Conservation (phyloP, 2,329 filamentous ascomycete genomes). For the Metarhizium humberi region DNA sequence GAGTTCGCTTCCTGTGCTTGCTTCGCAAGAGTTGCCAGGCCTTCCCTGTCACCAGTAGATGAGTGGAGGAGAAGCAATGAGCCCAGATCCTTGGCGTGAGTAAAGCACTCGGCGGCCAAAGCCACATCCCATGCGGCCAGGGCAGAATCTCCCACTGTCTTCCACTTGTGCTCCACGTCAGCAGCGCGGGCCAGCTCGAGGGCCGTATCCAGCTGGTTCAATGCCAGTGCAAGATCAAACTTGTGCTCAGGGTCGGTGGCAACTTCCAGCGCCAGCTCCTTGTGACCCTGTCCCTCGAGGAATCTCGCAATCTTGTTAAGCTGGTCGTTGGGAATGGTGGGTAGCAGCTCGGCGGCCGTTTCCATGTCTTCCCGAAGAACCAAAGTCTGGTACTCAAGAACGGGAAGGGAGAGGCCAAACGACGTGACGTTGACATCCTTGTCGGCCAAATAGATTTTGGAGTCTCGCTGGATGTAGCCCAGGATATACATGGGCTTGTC, state of each 20-base stretch:
- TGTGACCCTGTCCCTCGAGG: slow-evolving; percentile 93
- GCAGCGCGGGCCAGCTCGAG: slow-evolving; percentile 74
- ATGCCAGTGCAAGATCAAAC: slow-evolving; percentile 78
- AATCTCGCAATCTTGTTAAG: slow-evolving; percentile 98
- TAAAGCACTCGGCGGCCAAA: slow-evolving; percentile 88
- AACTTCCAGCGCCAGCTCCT: slow-evolving; percentile 88
- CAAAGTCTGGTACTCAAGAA: slow-evolving; percentile 94
- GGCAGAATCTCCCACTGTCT: slow-evolving; percentile 88
- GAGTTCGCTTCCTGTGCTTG: slow-evolving; percentile 69
- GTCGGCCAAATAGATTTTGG: slow-evolving; percentile 88
- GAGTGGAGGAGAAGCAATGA: slow-evolving; percentile 83
- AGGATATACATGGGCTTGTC: slow-evolving; percentile 92
- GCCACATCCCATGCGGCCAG: slow-evolving; percentile 77
- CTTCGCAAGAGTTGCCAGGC: slow-evolving; percentile 60
- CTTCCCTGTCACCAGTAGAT: slow-evolving; percentile 69
- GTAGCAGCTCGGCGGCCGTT: slow-evolving; percentile 74
- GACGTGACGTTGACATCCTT: slow-evolving; percentile 92
- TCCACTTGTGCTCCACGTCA: slow-evolving; percentile 96
- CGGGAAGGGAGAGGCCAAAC: slow-evolving; percentile 80
- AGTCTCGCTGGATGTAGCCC: slow-evolving; percentile 90
- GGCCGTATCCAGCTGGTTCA: slow-evolving; percentile 78
- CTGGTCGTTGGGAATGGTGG: slow-evolving; percentile 80
- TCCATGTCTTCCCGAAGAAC: slow-evolving; percentile 93
- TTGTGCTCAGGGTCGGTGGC: slow-evolving; percentile 94
- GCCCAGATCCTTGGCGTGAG: slow-evolving; percentile 80